Conservation (phyloP, 148 eudicot species). For the Cornus florida region DNA sequence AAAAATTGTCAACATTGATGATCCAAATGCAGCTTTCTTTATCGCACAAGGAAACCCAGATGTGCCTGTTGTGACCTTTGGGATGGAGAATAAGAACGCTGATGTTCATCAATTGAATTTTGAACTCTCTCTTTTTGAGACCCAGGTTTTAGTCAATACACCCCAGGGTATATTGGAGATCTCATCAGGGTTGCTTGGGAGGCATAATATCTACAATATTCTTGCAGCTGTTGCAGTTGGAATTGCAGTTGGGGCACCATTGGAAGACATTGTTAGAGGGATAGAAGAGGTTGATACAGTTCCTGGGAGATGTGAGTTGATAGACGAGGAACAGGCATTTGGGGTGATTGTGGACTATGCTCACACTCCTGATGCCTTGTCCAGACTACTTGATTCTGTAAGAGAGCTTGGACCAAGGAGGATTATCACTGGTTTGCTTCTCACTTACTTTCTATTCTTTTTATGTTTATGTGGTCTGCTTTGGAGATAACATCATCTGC, state of each 20-base stretch:
- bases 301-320: constrained; percentile 96
- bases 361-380: constrained; percentile 70
- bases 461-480: neutral
- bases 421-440: constrained; percentile 77
- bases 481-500: neutral
- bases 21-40: constrained; percentile 69
- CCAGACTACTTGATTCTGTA: constrained; percentile 88
- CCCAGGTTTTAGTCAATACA: constrained; percentile 86
- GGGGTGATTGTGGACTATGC: constrained; percentile 98
- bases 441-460: neutral
- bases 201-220: constrained; percentile 82
- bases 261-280: constrained; percentile 97
- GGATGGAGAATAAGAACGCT: constrained; percentile 86
- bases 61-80: constrained; percentile 89
- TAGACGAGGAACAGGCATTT: constrained; percentile 97
- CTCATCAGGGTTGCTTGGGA: constrained; percentile 94
- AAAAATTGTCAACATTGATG: constrained; percentile 90
- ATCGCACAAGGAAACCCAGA: constrained; percentile 71
- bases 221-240: constrained; percentile 97
- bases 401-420: constrained; percentile 84
- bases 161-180: constrained; percentile 94
- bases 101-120: constrained; percentile 83
- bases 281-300: constrained; percentile 97
- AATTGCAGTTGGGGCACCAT: constrained; percentile 93
- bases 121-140: constrained; percentile 93